Evolutionary conservation across 75 land plant genomes (phyloP), one percentile per base, ranked within the genome.

Genomic region (Cupressus sempervirens): DNA sequence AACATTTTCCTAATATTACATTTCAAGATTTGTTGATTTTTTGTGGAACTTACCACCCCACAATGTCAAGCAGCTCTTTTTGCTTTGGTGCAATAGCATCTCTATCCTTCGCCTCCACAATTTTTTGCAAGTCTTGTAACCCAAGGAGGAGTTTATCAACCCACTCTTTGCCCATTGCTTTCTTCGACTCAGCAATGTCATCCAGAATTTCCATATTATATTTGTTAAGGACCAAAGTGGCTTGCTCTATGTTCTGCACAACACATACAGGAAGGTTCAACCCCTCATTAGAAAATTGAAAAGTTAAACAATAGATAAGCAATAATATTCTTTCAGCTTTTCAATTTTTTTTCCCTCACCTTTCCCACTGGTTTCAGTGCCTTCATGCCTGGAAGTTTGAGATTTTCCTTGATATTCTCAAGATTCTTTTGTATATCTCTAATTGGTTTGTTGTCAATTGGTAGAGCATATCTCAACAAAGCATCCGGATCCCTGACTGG

Each of bases 401-500:
- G 93, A 83, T 94, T 95, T 13, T 97, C 97, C 32, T 92, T 91
- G 26, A 97, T 94, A 84, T 93, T 97, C 67, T 98, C 99, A 16
- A 98, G 92, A 29, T 97, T 94, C 87, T 92, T 96, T 81, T 98
- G 99, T 34, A 98, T 91, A 77, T 96, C 99, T 88, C 92, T 94
- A 18, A 98, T 93, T 12, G 97, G 92, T 36, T 95, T 96, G 84
- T 95, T 95, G 79, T 95, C 84, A 76, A 98, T 96, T 23, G 99
- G 99, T 86, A 98, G 72, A 8, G 97, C 99, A 90, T 96, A 88
- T 86, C 99, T 94, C 76, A 98, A 87, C 89, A 98, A 89, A 2
- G 97, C 93, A 52, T 90, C 90, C 0, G 99, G 99, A 84, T 98
- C 99, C 92, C 96, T 94, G 30, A 96, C 93, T 43, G 99, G 99